Percentiles rank a stretch among this genome's conserved stretches.
Conservation (phyloP, 1,284 basidiomycete species). For the Vanrija sp. region DNA sequence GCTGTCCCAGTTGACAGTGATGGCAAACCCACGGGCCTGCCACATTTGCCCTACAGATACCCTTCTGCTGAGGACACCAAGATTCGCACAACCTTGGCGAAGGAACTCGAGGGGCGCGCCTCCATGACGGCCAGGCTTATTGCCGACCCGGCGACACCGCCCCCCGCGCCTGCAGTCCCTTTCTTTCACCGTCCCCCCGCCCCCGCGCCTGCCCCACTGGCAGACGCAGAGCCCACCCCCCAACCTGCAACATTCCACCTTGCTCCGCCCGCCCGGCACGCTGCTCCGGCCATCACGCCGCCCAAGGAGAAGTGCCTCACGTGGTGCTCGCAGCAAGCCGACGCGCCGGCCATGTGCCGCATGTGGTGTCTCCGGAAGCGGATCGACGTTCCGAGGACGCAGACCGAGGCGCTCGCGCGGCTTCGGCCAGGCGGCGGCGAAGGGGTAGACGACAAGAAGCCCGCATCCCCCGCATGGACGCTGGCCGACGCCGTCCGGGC, state of each 20-base stretch:
- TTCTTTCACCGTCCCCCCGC: background rate
- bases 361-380: slow-evolving; percentile 40
- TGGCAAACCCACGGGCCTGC: too few species aligned
- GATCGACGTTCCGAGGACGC: slow-evolving; percentile 11
- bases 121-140: too few species aligned
- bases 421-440: slow-evolving; percentile 18
- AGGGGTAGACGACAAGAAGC: background rate
- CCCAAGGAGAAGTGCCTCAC: slow-evolving; percentile 38
- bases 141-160: too few species aligned
- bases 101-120: too few species aligned
- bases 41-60: too few species aligned
- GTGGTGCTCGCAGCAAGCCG: slow-evolving; percentile 36
- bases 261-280: background rate
- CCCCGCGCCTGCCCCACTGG: background rate
- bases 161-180: too few species aligned
- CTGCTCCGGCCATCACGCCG: background rate
- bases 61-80: too few species aligned
- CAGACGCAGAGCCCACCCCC: background rate
- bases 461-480: background rate
- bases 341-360: slow-evolving; percentile 29
- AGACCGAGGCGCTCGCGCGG: slow-evolving; percentile 25
- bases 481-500: too few species aligned
- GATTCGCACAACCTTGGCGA: too few species aligned
- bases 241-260: background rate
- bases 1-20: too few species aligned